Evolutionary conservation across 1,284 basidiomycete genomes (phyloP).

Genomic region (Omphalotus olearius): DNA sequence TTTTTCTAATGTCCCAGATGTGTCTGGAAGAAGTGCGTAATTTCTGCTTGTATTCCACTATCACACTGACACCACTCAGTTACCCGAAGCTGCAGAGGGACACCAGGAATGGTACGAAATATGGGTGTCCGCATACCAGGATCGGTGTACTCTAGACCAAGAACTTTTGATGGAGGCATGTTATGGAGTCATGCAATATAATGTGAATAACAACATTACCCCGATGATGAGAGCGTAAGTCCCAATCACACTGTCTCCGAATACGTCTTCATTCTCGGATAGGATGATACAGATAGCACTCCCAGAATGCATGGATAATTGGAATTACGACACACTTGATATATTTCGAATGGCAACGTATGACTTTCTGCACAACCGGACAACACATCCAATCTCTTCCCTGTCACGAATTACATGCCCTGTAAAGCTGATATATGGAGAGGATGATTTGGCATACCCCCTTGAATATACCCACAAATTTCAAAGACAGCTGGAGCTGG

Average conservation of each 20-base stretch:
- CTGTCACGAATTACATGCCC: constrained; percentile 14
- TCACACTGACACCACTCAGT: background rate
- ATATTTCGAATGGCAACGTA: constrained; percentile 2
- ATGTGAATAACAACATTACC: no score
- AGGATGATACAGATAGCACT: background rate
- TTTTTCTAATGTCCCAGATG: constrained; percentile 15
- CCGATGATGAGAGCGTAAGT: no score
- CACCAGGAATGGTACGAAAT: constrained; percentile 7
- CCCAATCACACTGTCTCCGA: no score
- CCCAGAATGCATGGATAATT: background rate
- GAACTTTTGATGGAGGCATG: constrained; percentile 5
- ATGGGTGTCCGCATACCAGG: constrained; percentile 8
- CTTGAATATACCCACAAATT: constrained; percentile 22
- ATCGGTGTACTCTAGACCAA: background rate
- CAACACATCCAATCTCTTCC: constrained; percentile 1
- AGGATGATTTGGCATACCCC: constrained; percentile 13
- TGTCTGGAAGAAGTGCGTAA: constrained; percentile 12
- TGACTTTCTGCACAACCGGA: constrained; percentile 8
- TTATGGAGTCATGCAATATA: constrained; percentile 12
- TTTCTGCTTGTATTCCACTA: background rate
- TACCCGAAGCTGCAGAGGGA: constrained; percentile 10
- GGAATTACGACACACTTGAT: background rate
- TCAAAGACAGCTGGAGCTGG: constrained; percentile 21
- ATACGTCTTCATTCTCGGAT: no score
- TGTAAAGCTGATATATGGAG: constrained; percentile 14